These are phyloP conservation scores for Fusarium sulawesiense DNA, from an alignment of 2,329 filamentous ascomycete species.

Conservation along the genomic window DNA sequence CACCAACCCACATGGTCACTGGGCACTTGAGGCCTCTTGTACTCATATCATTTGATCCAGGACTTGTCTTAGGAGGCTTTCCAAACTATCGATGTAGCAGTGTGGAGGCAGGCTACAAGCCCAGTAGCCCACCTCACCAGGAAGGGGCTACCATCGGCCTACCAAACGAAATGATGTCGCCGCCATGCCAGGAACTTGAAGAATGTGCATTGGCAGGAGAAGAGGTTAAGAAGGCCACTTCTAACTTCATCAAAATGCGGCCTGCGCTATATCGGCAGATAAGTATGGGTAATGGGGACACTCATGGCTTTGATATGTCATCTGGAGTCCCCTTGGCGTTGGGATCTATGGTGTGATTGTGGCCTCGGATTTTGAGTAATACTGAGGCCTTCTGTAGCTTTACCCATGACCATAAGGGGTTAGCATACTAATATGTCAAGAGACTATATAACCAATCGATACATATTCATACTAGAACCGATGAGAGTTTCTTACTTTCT, in stretches of 20 bases:
- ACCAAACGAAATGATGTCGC: not conserved
- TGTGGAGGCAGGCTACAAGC: not conserved
- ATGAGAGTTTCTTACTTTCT: not conserved
- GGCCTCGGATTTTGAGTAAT: conserved; percentile 2
- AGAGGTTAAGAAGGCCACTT: not conserved
- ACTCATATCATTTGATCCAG: conserved; percentile 49
- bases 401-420: not conserved
- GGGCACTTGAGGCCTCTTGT: conserved; percentile 37
- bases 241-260: conserved; percentile 10
- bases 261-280: conserved; percentile 31
- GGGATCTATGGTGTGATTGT: not conserved
- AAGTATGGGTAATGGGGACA: conserved; percentile 33
- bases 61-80: conserved; percentile 38
- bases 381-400: conserved; percentile 21
- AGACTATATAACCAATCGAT: not conserved
- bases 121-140: not conserved
- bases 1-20: conserved; percentile 33
- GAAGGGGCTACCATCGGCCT: not conserved
- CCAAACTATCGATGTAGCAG: conserved; percentile 13
- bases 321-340: not conserved
- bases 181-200: not conserved
- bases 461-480: not conserved
- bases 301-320: conserved; percentile 37
- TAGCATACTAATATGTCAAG: not conserved
- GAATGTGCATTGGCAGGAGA: not conserved